Evolutionary conservation across 768 basidiomycete species (phyloP).

Genomic region (Mycena belliarum): DNA sequence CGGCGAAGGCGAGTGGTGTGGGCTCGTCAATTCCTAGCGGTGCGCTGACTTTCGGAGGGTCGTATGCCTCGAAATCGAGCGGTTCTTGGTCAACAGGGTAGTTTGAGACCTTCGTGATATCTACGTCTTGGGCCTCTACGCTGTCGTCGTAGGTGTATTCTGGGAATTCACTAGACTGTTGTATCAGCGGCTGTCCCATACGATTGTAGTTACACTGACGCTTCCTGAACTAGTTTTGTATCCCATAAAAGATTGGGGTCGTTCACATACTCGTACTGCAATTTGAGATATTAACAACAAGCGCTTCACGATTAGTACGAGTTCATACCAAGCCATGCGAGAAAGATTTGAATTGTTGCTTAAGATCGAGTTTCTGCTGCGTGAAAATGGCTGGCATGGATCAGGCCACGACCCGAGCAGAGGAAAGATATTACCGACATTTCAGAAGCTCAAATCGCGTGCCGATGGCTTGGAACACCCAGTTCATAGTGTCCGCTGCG

Average conservation of each 20-base stretch:
- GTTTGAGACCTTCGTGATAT: constrained; percentile 14
- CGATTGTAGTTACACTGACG: neutral
- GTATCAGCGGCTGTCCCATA: neutral
- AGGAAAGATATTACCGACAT: neutral
- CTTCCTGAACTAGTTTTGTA: constrained; percentile 6
- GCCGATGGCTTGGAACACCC: neutral
- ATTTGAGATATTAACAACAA: neutral
- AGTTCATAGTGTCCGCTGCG: neutral
- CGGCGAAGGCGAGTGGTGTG: neutral
- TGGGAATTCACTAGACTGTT: neutral
- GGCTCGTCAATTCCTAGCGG: neutral
- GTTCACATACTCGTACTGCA: constrained; percentile 16
- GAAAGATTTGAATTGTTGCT: constrained; percentile 22
- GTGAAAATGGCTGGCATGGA: constrained; percentile 21
- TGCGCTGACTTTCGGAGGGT: neutral
- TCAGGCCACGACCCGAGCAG: neutral
- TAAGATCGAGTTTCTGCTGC: constrained; percentile 18
- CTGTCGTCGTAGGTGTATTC: constrained; percentile 20
- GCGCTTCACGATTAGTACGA: neutral
- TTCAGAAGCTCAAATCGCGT: neutral
- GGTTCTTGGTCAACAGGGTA: constrained; percentile 13
- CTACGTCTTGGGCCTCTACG: constrained; percentile 4
- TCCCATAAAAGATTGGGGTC: constrained; percentile 4
- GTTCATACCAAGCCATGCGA: constrained; percentile 28
- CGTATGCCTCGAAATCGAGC: constrained; percentile 15